Percentiles rank a stretch among this genome's conserved stretches.
These are phyloP conservation scores for Incumbomyces lentus DNA, from an alignment of 2,329 filamentous ascomycete genomes.

Conservation along the genomic window DNA sequence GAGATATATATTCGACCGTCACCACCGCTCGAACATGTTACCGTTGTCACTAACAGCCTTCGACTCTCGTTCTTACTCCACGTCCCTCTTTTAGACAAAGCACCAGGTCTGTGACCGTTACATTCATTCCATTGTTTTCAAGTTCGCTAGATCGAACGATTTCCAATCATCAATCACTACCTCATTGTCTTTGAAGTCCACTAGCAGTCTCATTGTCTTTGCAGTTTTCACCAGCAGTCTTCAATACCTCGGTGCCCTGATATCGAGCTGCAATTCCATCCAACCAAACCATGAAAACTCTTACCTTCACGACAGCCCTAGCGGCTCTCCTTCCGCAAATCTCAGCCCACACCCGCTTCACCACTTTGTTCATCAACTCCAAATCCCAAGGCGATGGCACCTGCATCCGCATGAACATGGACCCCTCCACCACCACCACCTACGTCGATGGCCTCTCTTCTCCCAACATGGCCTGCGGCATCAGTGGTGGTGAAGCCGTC, in stretches of 20 bases:
- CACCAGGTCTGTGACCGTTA: not conserved
- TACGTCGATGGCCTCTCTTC: slow-evolving; percentile 50
- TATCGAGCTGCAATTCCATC: too few relatives aligned
- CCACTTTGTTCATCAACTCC: slow-evolving; percentile 52
- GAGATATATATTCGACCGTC: too few relatives aligned
- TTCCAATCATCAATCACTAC: too few relatives aligned
- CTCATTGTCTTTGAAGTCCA: too few relatives aligned
- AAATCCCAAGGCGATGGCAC: slow-evolving; percentile 59
- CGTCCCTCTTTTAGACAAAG: too few relatives aligned
- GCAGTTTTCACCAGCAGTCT: too few relatives aligned
- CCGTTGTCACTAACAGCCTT: too few relatives aligned
- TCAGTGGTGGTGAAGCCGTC: slow-evolving; percentile 40
- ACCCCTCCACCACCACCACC: slow-evolving; percentile 41
- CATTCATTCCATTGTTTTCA: not conserved
- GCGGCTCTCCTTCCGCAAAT: slow-evolving; percentile 25
- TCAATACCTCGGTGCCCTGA: too few relatives aligned
- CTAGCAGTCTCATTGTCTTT: too few relatives aligned
- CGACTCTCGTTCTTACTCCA: too few relatives aligned
- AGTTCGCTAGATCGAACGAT: not conserved
- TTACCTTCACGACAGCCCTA: not conserved
- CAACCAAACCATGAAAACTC: slow-evolving; percentile 2
- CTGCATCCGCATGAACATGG: slow-evolving; percentile 57
- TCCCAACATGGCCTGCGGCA: slow-evolving; percentile 56
- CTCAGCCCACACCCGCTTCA: slow-evolving; percentile 53
- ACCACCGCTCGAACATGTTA: too few relatives aligned